phyloP scores from a whole-genome alignment of 1,139 yeast genomes.

The Saccharomyces hybrid region DNA sequence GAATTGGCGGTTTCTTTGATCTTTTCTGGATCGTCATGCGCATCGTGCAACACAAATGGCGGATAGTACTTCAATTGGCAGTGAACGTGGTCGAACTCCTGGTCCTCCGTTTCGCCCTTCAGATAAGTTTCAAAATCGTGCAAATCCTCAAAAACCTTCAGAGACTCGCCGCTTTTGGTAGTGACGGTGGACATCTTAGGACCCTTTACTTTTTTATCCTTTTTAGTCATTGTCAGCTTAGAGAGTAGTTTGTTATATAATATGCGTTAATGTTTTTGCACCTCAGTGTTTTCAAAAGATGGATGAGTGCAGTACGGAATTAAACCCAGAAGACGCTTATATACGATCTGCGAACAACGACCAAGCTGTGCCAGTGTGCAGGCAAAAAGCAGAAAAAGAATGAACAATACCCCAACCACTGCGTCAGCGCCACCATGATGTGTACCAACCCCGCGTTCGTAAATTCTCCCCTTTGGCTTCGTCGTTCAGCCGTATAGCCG shows the following conservation, averaged over 20 bases:
- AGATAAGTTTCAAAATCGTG: slow-evolving; percentile 55
- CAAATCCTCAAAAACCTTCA: slow-evolving; percentile 51
- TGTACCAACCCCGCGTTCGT: background rate
- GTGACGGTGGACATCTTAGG: slow-evolving; percentile 25
- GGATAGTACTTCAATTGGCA: slow-evolving; percentile 63
- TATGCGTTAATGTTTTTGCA: background rate
- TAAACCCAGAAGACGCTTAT: background rate
- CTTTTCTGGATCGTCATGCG: slow-evolving; percentile 63
- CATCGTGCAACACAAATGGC: slow-evolving; percentile 60
- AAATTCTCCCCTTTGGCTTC: background rate
- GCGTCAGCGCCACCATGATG: no score
- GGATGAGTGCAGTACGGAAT: background rate
- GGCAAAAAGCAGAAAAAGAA: no score
- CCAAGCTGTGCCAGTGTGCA: no score
- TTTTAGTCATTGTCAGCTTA: slow-evolving; percentile 2
- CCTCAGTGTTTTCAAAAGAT: background rate
- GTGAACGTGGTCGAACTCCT: slow-evolving; percentile 61
- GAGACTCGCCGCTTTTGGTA: slow-evolving; percentile 26
- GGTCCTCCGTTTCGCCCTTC: slow-evolving; percentile 72
- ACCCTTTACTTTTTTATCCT: slow-evolving; percentile 28
- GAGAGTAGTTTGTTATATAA: background rate
- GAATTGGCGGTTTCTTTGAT: slow-evolving; percentile 67
- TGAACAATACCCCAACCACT: no score
- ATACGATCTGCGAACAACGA: no score
- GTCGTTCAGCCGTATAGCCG: background rate